Base-by-base conservation (phyloP, 1,284 basidiomycete genomes). In the Heterobasidion occidentale region DNA sequence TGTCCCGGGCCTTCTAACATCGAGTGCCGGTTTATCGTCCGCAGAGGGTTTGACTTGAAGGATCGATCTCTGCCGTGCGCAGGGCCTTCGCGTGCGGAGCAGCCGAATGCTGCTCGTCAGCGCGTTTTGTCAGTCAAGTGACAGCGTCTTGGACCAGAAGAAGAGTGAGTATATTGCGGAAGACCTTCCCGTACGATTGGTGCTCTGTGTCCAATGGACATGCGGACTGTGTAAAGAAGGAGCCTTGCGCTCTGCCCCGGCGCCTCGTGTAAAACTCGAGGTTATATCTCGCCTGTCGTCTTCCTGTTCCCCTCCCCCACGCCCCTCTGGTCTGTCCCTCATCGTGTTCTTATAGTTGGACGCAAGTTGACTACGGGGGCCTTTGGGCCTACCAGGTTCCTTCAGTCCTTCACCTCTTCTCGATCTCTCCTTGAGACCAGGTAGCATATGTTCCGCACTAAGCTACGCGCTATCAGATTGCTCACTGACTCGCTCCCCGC, bases 221-320 rank as follows among this genome's bases (percentile, higher is more conserved):
- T 53, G 34, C 15, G 51, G 52, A 35, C 57, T 58, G 46, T 53
- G 49, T 56, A 54, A 51, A 58, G 50, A 50, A 53, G 53, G 11
- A 47, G 53, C 54, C 56, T 60, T 42, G n/a, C 38, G 38, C 38
- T n/a, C 47, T 53, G 48, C 36, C 52, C 42, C 38, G 17, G 49
- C 36, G 62, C 62, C 61, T 62, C 62, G 58, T 63, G 62, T 55
- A 55, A 48, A 48, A 61, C 55, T 60, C 54, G 48, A 62, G 62
- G 62, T 52, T 47, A 51, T 59, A 61, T 62, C 59, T 55, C 54
- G 52, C 15, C 15, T 38, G 19, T 20, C 54, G 45, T 48, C 36
- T 46, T 33, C 45, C 52, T 46, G 35, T 34, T 45, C 53, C 42
- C 45, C 42, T 36, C 52, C 42, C 45, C 50, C 60, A 59, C 60